These are phyloP conservation scores for Xylariaceae sp. DNA, from an alignment of 2,329 filamentous ascomycete species.

Conservation along the genomic window DNA sequence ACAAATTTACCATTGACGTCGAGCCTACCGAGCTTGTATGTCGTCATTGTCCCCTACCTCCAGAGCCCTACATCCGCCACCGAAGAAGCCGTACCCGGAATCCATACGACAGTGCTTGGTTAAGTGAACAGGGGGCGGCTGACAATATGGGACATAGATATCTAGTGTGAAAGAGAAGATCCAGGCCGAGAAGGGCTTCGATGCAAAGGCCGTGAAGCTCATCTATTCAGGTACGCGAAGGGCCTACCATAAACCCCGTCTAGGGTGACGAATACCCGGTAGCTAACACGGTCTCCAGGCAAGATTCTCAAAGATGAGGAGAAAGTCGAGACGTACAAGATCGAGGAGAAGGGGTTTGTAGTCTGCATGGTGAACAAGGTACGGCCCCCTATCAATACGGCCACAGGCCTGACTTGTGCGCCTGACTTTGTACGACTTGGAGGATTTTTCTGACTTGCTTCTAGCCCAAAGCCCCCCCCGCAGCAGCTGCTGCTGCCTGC, in stretches of 20 bases:
- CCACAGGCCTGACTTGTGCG: too few species aligned
- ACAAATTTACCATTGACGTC: constrained; percentile 95
- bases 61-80: too few species aligned
- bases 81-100: too few species aligned
- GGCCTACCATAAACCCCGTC: not conserved
- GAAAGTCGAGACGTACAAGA: constrained; percentile 93
- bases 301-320: constrained; percentile 99
- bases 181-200: constrained; percentile 87
- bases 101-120: too few species aligned
- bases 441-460: constrained; percentile 6
- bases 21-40: constrained; percentile 88
- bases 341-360: constrained; percentile 98
- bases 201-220: constrained; percentile 82
- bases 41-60: constrained; percentile 29
- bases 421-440: too few species aligned
- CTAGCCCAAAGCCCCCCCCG: constrained; percentile 64
- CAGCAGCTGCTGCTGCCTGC: constrained; percentile 46
- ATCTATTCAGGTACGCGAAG: constrained; percentile 83
- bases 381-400: too few species aligned
- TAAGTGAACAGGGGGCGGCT: constrained; percentile 9
- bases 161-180: constrained; percentile 91
- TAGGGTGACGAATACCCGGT: not conserved
- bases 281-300: constrained; percentile 50
- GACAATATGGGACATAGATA: constrained; percentile 52
- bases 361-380: constrained; percentile 99